These are phyloP conservation scores for Microcera coccophila DNA, from an alignment of 2,329 filamentous ascomycete genomes.

Conservation along the genomic window DNA sequence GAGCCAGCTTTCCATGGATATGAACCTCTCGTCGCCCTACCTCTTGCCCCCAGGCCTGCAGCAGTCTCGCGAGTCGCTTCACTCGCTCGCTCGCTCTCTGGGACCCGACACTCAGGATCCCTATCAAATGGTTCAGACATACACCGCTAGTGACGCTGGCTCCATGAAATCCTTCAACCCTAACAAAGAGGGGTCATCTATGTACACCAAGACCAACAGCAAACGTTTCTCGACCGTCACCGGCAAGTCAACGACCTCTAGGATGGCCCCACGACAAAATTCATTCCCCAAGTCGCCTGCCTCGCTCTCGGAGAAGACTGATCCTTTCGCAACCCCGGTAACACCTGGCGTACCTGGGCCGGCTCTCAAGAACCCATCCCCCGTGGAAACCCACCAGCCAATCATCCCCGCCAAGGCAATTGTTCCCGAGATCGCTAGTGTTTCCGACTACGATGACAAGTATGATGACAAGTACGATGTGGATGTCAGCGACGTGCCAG, in stretches of 20 bases:
- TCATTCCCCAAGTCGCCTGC: slow-evolving; percentile 43
- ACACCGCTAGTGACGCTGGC: slow-evolving; percentile 53
- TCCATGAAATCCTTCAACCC: slow-evolving; percentile 53
- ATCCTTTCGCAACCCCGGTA: slow-evolving; percentile 38
- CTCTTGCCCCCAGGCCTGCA: slow-evolving; percentile 82
- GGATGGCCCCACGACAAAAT: slow-evolving; percentile 35
- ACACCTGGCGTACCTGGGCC: slow-evolving; percentile 32
- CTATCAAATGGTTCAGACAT: slow-evolving; percentile 63
- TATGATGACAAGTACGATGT: slow-evolving; percentile 19
- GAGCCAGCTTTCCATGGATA: slow-evolving; percentile 64
- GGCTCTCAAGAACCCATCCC: slow-evolving; percentile 21
- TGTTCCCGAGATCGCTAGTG: slow-evolving; percentile 38
- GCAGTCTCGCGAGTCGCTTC: slow-evolving; percentile 77
- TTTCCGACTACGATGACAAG: slow-evolving; percentile 31
- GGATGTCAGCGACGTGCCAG: neutral
- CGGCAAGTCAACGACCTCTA: slow-evolving; percentile 22
- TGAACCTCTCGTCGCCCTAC: slow-evolving; percentile 80
- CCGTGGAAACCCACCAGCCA: slow-evolving; percentile 23
- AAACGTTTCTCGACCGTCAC: slow-evolving; percentile 32
- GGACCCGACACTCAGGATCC: slow-evolving; percentile 76
- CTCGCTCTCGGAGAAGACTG: slow-evolving; percentile 27
- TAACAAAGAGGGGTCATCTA: slow-evolving; percentile 40
- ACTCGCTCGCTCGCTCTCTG: slow-evolving; percentile 76
- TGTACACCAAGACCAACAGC: slow-evolving; percentile 42
- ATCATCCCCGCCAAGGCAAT: slow-evolving; percentile 32